These are phyloP conservation scores for Ormosia emarginata DNA, from an alignment of 306 rosid species.

Conservation along the genomic window DNA sequence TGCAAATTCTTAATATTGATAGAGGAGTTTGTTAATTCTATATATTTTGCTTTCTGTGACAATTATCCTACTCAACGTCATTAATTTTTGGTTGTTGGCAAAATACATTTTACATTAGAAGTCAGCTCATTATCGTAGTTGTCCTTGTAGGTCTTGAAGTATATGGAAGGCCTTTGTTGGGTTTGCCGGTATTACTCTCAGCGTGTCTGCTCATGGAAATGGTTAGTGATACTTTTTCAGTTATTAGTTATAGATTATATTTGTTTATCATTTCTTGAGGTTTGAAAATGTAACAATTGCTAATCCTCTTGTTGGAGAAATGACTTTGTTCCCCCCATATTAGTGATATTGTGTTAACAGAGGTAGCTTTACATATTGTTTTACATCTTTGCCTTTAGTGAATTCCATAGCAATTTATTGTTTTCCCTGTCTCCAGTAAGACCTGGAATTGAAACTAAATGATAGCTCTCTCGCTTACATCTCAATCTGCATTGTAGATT, in stretches of 20 bases:
- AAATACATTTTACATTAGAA: conserved; percentile 13
- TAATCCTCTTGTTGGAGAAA: too few species aligned
- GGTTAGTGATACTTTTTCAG: conserved; percentile 40
- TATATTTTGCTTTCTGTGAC: not conserved
- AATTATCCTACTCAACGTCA: not conserved
- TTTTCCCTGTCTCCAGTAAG: too few species aligned
- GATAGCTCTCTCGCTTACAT: too few species aligned
- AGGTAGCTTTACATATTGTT: too few species aligned
- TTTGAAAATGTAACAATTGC: too few species aligned
- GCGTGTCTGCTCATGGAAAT: conserved; percentile 84
- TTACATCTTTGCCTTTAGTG: too few species aligned
- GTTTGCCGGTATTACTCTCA: conserved; percentile 76
- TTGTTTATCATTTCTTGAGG: not conserved
- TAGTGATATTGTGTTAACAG: too few species aligned
- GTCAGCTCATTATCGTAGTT: not conserved
- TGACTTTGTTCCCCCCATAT: too few species aligned
- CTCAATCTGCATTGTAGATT: too few species aligned
- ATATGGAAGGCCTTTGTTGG: conserved; percentile 87
- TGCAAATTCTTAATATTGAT: not conserved
- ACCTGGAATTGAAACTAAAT: too few species aligned
- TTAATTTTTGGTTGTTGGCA: not conserved
- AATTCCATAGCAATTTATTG: too few species aligned
- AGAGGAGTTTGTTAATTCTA: conserved; percentile 8
- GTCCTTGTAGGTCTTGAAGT: conserved; percentile 63
- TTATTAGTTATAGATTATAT: not conserved